phyloP scores from a whole-genome alignment of 2,329 filamentous ascomycete species.

The Diplodia scrobiculata region DNA sequence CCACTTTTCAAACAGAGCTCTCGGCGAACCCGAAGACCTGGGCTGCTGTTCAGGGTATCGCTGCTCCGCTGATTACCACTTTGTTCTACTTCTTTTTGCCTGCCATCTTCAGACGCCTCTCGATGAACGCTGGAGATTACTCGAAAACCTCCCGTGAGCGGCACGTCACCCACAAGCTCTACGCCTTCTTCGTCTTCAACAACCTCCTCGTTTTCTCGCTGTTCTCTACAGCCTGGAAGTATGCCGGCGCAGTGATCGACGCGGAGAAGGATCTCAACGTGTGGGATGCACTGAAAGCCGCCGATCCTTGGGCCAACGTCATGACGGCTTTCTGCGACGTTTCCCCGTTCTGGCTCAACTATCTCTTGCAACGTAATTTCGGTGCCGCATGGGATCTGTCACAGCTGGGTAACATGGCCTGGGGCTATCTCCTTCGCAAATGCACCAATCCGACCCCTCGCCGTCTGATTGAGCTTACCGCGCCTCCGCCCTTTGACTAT shows the following conservation, averaged over 20 bases:
- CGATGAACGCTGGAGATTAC: constrained; percentile 79
- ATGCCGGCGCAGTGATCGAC: constrained; percentile 66
- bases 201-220: constrained; percentile 92
- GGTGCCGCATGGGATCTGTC: constrained; percentile 93
- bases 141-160: constrained; percentile 91
- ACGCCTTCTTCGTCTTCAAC: constrained; percentile 96
- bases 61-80: constrained; percentile 83
- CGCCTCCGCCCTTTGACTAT: constrained; percentile 90
- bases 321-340: constrained; percentile 77
- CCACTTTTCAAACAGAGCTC: constrained; percentile 69
- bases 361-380: constrained; percentile 87
- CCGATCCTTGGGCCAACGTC: constrained; percentile 63
- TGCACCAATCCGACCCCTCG: constrained; percentile 86
- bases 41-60: constrained; percentile 89
- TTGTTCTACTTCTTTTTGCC: constrained; percentile 85
- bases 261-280: constrained; percentile 57
- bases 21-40: constrained; percentile 66
- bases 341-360: constrained; percentile 92
- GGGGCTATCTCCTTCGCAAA: constrained; percentile 80
- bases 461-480: constrained; percentile 88
- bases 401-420: constrained; percentile 80
- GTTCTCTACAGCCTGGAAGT: constrained; percentile 79
- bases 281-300: constrained; percentile 67
- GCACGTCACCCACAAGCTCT: constrained; percentile 87
- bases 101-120: constrained; percentile 84